Conservation (phyloP, 2,329 filamentous ascomycete genomes). For the Pseudogymnoascus sp. region DNA sequence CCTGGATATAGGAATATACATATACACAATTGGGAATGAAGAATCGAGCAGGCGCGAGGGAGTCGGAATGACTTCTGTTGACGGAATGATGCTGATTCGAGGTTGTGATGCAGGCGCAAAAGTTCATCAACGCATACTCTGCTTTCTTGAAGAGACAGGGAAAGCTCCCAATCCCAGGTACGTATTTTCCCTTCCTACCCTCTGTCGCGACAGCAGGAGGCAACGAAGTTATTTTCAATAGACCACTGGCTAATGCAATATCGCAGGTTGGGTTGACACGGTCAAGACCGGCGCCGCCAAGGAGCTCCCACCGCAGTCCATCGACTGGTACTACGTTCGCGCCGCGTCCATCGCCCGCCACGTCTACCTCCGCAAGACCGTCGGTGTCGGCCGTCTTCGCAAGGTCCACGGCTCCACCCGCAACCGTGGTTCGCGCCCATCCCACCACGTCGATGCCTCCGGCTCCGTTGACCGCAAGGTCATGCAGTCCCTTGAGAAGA, state of each 20-base stretch:
- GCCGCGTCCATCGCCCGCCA: slow-evolving; percentile 93
- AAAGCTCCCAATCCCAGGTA: slow-evolving; percentile 85
- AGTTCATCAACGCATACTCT: slow-evolving; percentile 81
- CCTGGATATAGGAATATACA: slow-evolving; percentile 5
- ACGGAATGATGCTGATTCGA: slow-evolving; percentile 65
- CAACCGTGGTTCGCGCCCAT: slow-evolving; percentile 90
- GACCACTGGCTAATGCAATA: slow-evolving; percentile 5
- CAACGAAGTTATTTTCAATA: neutral
- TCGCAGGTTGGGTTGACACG: slow-evolving; percentile 91
- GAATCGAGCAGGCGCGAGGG: slow-evolving; percentile 61
- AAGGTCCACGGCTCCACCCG: slow-evolving; percentile 94
- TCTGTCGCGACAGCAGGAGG: neutral
- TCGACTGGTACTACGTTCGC: slow-evolving; percentile 92
- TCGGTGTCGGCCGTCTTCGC: slow-evolving; percentile 94
- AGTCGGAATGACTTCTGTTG: slow-evolving; percentile 63
- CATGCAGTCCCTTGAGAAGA: slow-evolving; percentile 97
- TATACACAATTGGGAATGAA: slow-evolving; percentile 13
- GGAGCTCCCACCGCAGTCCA: slow-evolving; percentile 95
- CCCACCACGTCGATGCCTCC: slow-evolving; percentile 90
- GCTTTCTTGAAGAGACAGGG: slow-evolving; percentile 91
- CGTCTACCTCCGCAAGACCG: slow-evolving; percentile 99
- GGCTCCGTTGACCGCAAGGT: slow-evolving; percentile 96
- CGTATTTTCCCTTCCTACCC: slow-evolving; percentile 30
- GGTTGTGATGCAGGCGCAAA: slow-evolving; percentile 57
- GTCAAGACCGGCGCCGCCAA: slow-evolving; percentile 97